Evolutionary conservation across 371 early-diverging fungal genomes (phyloP), one percentile per base, ranked within the genome.

Genomic region (Nematocida major): DNA sequence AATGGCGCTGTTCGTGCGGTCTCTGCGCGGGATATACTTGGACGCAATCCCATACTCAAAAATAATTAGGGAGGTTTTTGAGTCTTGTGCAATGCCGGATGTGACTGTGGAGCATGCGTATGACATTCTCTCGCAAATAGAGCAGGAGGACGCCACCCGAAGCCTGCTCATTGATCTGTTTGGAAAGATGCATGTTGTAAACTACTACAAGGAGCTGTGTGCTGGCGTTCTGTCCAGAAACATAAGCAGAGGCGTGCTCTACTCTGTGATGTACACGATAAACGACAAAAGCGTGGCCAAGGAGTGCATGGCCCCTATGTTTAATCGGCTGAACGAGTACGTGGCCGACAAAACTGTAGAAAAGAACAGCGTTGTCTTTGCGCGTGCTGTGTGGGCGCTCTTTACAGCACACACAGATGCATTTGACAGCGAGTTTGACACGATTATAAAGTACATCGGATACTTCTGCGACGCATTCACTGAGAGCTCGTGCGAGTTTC

Each of bases 391-490:
- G 9, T 73, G 76, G 76, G 62, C 62, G 9, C 50, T 73, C 34
- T 15, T 50, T 5, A 32, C 5, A 3, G 51, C 34, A 32, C 76
- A 73, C 38, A 30, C 51, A 30, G 63, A 65, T 63, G 63, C 47
- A 36, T 63, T 73, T 65, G 59, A 73, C 28, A 42, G 53, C 7
- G 7, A 38, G 20, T 73, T 73, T 63, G 51, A 42, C 20, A 20
- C 15, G 9, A 13, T 49, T 1, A 47, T 73, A 9, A 45, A 78
- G 7, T 50, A 50, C 32, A 47, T 73, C 20, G 26, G 70, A 28
- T 73, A 73, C 48, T 73, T 63, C 50, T 62, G 22, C 38, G 51
- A 30, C 28, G 48, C 54, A 30, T 73, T 73, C 48, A 73, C 76
- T 18, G 45, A 65, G 7, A 22, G 18, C 15, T 36, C 47, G 1